These are phyloP conservation scores for Crithidia acanthocephali DNA, from an alignment of 208 protist genomes.

Conservation along the genomic window DNA sequence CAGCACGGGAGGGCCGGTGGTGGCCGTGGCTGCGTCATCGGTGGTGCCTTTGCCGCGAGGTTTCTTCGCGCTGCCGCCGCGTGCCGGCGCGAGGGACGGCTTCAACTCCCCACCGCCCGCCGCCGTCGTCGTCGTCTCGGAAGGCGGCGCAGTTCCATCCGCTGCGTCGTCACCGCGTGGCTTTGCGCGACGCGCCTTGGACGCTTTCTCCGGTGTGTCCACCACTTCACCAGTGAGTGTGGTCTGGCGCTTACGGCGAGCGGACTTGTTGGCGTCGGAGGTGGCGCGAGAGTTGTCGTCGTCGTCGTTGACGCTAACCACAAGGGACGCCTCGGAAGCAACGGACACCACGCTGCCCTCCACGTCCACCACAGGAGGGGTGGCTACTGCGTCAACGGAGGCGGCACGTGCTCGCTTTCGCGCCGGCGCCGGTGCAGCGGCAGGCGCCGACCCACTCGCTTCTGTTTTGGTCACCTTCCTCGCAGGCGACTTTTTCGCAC, in stretches of 20 bases:
- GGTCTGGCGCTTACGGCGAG: constrained; percentile 3
- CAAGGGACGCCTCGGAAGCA: neutral
- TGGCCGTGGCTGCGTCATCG: neutral
- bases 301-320: neutral
- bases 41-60: neutral
- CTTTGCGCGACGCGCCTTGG: neutral
- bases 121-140: neutral
- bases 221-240: constrained; percentile 16
- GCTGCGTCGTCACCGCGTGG: neutral
- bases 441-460: neutral
- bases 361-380: neutral
- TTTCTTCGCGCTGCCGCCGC: neutral
- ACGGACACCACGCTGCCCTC: constrained; percentile 1
- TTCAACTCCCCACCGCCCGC: constrained; percentile 6
- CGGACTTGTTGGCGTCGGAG: neutral
- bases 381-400: neutral
- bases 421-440: neutral
- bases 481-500: neutral
- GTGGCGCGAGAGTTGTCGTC: neutral
- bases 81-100: neutral
- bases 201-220: neutral
- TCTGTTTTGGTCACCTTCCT: neutral
- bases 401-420: constrained; percentile 3
- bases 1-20: neutral
- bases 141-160: neutral